Conservation (phyloP, 257 asterid genomes). For the Datura wrightii region DNA sequence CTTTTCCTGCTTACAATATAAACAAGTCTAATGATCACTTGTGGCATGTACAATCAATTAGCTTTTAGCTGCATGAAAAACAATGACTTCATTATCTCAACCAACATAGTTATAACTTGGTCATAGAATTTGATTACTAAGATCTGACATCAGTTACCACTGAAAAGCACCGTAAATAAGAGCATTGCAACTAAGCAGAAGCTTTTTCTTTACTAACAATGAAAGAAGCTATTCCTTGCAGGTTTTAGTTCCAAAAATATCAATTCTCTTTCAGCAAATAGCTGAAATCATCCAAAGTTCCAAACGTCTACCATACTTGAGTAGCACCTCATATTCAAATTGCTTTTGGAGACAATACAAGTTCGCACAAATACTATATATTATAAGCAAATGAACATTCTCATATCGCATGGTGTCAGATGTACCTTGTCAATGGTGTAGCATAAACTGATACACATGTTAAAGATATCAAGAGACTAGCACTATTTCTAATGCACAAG, state of each 20-base stretch:
- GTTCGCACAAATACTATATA: neutral
- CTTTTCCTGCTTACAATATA: constrained; percentile 9
- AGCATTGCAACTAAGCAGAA: constrained; percentile 5
- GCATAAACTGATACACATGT: neutral
- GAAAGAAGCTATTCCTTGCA: neutral
- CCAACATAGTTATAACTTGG: neutral
- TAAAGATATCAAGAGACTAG: neutral
- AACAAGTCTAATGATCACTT: neutral
- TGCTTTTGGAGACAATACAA: neutral
- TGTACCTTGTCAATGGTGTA: neutral
- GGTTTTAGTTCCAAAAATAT: constrained; percentile 8
- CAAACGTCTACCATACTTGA: constrained; percentile 1
- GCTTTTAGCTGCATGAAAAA: constrained; percentile 23
- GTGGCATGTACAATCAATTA: constrained; percentile 12
- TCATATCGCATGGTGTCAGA: neutral
- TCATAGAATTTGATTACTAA: neutral
- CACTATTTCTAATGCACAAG: neutral
- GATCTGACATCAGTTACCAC: constrained; percentile 10
- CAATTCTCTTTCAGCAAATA: constrained; percentile 12
- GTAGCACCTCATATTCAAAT: constrained; percentile 13
- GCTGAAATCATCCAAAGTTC: constrained; percentile 22
- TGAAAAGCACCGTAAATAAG: neutral
- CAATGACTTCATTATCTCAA: constrained; percentile 7
- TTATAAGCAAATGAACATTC: constrained; percentile 12
- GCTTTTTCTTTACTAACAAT: constrained; percentile 8